phyloP scores from a whole-genome alignment of 441 rosid species.

The Populus hybrid region DNA sequence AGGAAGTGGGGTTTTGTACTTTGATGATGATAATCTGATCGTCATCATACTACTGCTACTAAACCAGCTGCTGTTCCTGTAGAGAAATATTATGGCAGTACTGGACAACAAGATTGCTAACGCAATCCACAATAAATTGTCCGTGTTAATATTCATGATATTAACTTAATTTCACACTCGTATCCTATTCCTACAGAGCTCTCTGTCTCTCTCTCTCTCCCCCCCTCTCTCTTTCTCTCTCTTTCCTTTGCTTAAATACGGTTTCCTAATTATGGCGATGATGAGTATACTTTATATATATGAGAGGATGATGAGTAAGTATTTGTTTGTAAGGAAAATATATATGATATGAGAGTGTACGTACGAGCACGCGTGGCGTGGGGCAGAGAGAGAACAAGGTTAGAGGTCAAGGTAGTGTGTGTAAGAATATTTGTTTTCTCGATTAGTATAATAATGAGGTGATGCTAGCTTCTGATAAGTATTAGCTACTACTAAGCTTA shows the following conservation, averaged over 20 bases:
- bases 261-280: constrained; percentile 20
- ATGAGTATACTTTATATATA: not conserved
- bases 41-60: constrained; percentile 14
- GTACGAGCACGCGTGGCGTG: constrained; percentile 33
- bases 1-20: constrained; percentile 44
- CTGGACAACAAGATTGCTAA: constrained; percentile 26
- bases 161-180: not conserved
- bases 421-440: not conserved
- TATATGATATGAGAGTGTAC: constrained; percentile 25
- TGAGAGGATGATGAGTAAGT: constrained; percentile 4
- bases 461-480: not conserved
- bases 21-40: constrained; percentile 22
- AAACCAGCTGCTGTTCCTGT: constrained; percentile 26
- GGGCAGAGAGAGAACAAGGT: constrained; percentile 1
- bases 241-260: constrained; percentile 26
- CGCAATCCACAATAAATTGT: constrained; percentile 35
- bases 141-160: constrained; percentile 15
- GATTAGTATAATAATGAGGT: not conserved
- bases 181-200: not conserved
- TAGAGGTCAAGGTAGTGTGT: constrained; percentile 6
- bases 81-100: constrained; percentile 32
- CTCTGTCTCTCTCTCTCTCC: not conserved
- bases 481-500: not conserved
- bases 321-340: not conserved
- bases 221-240: constrained; percentile 9